These are phyloP conservation scores for Penicillium fuscoglaucum DNA, from an alignment of 2,329 filamentous ascomycete species.

Conservation along the genomic window DNA sequence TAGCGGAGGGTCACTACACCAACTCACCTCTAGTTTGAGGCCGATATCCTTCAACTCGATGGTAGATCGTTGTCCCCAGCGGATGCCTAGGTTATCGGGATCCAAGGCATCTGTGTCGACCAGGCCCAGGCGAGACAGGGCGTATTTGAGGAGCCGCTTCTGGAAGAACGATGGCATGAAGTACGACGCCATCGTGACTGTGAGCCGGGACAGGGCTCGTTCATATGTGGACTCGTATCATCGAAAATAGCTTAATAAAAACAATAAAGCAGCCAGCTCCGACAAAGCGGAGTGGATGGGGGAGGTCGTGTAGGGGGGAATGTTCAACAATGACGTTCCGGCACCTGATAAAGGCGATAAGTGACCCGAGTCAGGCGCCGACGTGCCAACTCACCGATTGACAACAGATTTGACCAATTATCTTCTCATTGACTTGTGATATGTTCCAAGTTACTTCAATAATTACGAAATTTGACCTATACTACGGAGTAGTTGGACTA, in stretches of 20 bases:
- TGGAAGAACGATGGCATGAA: slow-evolving; percentile 77
- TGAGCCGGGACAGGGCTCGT: slow-evolving; percentile 34
- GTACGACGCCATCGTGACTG: slow-evolving; percentile 64
- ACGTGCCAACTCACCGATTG: slow-evolving; percentile 8
- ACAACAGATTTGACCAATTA: slow-evolving; percentile 2
- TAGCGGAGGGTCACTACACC: not conserved
- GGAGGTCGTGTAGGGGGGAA: slow-evolving; percentile 13
- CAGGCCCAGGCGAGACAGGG: slow-evolving; percentile 76
- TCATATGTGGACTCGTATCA: slow-evolving; percentile 30
- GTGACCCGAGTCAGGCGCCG: slow-evolving; percentile 27
- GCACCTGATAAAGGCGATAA: slow-evolving; percentile 27
- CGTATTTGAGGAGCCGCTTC: slow-evolving; percentile 85
- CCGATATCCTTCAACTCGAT: slow-evolving; percentile 87
- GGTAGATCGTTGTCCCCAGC: slow-evolving; percentile 75
- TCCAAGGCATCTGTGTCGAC: slow-evolving; percentile 86
- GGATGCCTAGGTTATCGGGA: slow-evolving; percentile 80
- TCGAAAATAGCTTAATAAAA: slow-evolving; percentile 26
- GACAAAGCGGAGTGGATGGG: slow-evolving; percentile 7
- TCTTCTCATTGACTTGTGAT: not conserved
- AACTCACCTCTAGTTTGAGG: slow-evolving; percentile 69
- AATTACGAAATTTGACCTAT: not conserved
- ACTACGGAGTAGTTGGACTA: not conserved
- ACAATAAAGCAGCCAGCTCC: slow-evolving; percentile 8
- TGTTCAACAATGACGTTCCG: slow-evolving; percentile 34
- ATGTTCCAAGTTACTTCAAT: not conserved